Evolutionary conservation across 441 rosid species (phyloP).

Genomic region (Aquilaria agallochum): DNA sequence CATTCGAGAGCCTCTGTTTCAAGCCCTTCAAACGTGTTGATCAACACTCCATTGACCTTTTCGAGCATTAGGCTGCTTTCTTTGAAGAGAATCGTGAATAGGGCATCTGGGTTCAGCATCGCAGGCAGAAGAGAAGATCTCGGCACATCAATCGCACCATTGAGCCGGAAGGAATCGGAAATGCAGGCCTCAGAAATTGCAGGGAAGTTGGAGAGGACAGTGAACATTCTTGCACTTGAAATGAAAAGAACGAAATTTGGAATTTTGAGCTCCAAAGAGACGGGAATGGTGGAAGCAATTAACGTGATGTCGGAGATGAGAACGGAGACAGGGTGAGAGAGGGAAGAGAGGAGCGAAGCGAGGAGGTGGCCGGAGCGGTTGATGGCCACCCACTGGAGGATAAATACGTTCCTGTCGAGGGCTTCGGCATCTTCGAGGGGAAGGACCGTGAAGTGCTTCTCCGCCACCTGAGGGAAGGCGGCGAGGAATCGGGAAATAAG

Average conservation of each 20-base stretch:
- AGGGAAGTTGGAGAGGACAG: conserved; percentile 17
- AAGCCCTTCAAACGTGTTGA: conserved; percentile 19
- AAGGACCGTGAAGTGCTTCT: conserved; percentile 17
- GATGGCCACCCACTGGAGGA: conserved; percentile 19
- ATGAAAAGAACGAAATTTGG: conserved; percentile 22
- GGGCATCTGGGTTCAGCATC: conserved; percentile 5
- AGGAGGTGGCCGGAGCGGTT: conserved; percentile 26
- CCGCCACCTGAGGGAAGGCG: conserved; percentile 21
- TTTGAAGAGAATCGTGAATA: neutral
- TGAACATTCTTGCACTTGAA: conserved; percentile 22
- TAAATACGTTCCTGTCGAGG: conserved; percentile 20
- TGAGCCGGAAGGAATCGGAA: conserved; percentile 1
- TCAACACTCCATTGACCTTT: conserved; percentile 14
- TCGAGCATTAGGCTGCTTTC: conserved; percentile 9
- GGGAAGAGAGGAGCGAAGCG: conserved; percentile 19
- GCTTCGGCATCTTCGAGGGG: conserved; percentile 8
- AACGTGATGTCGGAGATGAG: conserved; percentile 20
- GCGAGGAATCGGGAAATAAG: conserved; percentile 21
- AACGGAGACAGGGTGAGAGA: conserved; percentile 16
- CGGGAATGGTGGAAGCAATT: conserved; percentile 14
- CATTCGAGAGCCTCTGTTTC: conserved; percentile 13
- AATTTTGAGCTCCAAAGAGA: conserved; percentile 17
- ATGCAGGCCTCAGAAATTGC: neutral
- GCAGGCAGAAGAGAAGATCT: conserved; percentile 20
- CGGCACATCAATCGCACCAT: conserved; percentile 11